phyloP scores from a whole-genome alignment of 139 green algal genomes.

The Nannochloris sp. region DNA sequence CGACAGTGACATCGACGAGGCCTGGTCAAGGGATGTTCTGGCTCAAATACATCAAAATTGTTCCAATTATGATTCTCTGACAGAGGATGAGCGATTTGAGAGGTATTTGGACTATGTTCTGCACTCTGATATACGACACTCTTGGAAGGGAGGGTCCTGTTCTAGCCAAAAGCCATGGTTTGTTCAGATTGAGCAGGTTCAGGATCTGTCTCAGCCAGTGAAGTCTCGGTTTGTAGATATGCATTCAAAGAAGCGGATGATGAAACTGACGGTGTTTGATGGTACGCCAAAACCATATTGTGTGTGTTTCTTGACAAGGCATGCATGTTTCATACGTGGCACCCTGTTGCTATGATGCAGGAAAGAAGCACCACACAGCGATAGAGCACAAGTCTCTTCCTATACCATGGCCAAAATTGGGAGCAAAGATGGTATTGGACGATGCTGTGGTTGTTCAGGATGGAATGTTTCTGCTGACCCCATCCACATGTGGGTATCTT shows the following conservation, averaged over 20 bases:
- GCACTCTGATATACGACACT: neutral
- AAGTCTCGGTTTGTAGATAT: conserved; percentile 44
- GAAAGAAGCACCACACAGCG: neutral
- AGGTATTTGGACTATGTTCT: neutral
- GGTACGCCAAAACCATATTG: neutral
- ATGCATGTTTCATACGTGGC: neutral
- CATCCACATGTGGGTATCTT: conserved; percentile 45
- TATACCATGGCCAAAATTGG: neutral
- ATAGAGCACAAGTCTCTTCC: neutral
- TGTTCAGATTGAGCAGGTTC: conserved; percentile 61
- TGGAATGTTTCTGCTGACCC: conserved; percentile 56
- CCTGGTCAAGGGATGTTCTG: neutral
- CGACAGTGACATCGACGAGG: neutral
- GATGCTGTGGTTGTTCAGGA: neutral
- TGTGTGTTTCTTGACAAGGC: neutral
- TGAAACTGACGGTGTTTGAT: neutral
- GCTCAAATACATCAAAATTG: neutral
- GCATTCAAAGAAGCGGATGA: conserved; percentile 2
- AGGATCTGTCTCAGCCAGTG: conserved; percentile 49
- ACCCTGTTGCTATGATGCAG: neutral
- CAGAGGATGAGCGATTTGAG: neutral
- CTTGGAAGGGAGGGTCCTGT: neutral
- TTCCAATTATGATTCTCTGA: neutral
- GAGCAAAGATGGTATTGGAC: neutral
- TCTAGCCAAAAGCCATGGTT: conserved; percentile 41